A percentile compares a stretch with the other conserved stretches of the same genome.
These are phyloP conservation scores for Zygosaccharomyces kombuchaensis DNA, from an alignment of 805 yeast species.

Conservation along the genomic window DNA sequence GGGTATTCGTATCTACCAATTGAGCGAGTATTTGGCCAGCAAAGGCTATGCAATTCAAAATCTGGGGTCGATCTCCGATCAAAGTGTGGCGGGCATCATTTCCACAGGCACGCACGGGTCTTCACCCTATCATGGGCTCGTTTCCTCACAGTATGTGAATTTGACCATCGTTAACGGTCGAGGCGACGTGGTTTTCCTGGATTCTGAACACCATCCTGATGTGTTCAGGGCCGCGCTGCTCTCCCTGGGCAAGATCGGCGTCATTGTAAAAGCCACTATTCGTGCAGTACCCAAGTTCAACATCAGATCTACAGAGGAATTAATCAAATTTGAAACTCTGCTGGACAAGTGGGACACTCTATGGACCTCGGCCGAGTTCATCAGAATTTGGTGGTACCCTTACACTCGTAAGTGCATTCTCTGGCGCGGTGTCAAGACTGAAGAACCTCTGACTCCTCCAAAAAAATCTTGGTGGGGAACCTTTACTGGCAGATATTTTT, in stretches of 20 bases:
- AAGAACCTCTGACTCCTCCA: slow-evolving; percentile 58
- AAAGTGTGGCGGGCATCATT: slow-evolving; percentile 90
- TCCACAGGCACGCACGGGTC: slow-evolving; percentile 98
- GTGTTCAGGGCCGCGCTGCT: slow-evolving; percentile 77
- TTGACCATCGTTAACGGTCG: slow-evolving; percentile 68
- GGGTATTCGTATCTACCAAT: slow-evolving; percentile 72
- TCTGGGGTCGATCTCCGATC: slow-evolving; percentile 90
- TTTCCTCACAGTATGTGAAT: slow-evolving; percentile 81
- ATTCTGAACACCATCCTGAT: slow-evolving; percentile 53
- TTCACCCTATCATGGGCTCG: slow-evolving; percentile 85
- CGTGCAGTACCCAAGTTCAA: slow-evolving; percentile 82
- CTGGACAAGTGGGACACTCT: slow-evolving; percentile 68
- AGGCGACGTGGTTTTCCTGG: slow-evolving; percentile 57
- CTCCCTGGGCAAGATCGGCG: slow-evolving; percentile 88
- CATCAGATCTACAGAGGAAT: slow-evolving; percentile 74
- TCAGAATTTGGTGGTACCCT: slow-evolving; percentile 98
- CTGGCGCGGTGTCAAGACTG: slow-evolving; percentile 84
- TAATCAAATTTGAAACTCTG: slow-evolving; percentile 70
- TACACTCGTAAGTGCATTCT: slow-evolving; percentile 78
- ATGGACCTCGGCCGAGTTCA: slow-evolving; percentile 88
- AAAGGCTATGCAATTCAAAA: slow-evolving; percentile 80
- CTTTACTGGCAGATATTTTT: slow-evolving; percentile 67
- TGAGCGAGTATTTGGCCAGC: slow-evolving; percentile 60
- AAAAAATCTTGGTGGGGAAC: slow-evolving; percentile 85
- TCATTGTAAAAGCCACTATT: slow-evolving; percentile 79